Percentiles rank a stretch among this genome's conserved stretches.
Evolutionary conservation across 2,329 filamentous ascomycete genomes (phyloP).

Genomic region (Triangularia verruculosa): DNA sequence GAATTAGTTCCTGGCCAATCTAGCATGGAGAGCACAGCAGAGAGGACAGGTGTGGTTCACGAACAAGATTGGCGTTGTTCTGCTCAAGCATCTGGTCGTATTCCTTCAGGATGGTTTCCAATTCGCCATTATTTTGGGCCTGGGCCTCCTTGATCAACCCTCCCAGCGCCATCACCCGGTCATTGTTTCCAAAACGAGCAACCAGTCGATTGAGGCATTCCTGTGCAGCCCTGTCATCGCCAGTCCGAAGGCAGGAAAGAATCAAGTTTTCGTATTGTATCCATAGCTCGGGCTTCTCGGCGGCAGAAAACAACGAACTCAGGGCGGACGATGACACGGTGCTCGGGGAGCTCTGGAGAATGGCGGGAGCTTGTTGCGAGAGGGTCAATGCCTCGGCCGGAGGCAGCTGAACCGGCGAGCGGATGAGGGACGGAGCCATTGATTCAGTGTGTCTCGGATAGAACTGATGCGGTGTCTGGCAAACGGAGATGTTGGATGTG

Average conservation of each 20-base stretch:
- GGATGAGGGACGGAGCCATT: constrained; percentile 54
- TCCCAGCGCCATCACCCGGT: constrained; percentile 78
- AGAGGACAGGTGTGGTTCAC: constrained; percentile 32
- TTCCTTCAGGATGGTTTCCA: constrained; percentile 68
- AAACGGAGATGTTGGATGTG: neutral
- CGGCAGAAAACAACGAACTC: constrained; percentile 49
- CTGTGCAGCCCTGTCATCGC: constrained; percentile 75
- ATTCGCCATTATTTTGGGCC: constrained; percentile 61
- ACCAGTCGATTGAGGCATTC: constrained; percentile 72
- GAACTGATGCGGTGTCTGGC: neutral
- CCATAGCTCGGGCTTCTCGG: constrained; percentile 80
- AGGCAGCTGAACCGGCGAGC: constrained; percentile 55
- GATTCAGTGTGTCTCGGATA: neutral
- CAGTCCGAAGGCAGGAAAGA: constrained; percentile 76
- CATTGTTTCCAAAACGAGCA: constrained; percentile 81
- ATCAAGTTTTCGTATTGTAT: constrained; percentile 82
- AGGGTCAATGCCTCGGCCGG: constrained; percentile 54
- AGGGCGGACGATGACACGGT: constrained; percentile 55
- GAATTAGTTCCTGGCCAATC: neutral
- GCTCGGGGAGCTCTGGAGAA: constrained; percentile 53
- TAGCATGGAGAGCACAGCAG: neutral
- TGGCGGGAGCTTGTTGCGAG: constrained; percentile 58
- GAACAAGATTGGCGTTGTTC: constrained; percentile 76
- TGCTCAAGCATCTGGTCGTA: constrained; percentile 74
- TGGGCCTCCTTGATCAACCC: constrained; percentile 83